Percentiles rank a stretch among this genome's conserved stretches.
Evolutionary conservation across 108 stramenopile genomes (phyloP).

Genomic region (Chaetoceros tenuissimus): DNA sequence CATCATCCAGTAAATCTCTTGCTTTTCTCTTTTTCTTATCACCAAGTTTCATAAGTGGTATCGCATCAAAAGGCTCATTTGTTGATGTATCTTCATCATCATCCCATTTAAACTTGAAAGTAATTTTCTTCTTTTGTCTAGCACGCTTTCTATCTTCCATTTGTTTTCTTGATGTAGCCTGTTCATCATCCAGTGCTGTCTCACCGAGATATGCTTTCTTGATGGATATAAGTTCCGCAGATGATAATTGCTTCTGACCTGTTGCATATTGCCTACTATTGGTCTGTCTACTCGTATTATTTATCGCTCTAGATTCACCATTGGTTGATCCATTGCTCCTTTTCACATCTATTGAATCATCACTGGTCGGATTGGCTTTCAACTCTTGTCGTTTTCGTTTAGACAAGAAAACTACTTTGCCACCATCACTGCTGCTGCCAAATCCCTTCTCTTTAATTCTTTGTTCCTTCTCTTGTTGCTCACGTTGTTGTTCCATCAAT

Average conservation of each 20-base stretch:
- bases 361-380: conserved; percentile 6
- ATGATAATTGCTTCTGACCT: conserved; percentile 7
- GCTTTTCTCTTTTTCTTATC: conserved; percentile 22
- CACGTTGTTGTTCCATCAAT: conserved; percentile 8
- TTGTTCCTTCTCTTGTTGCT: conserved; percentile 8
- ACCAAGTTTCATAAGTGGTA: conserved; percentile 1
- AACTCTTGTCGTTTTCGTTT: conserved; percentile 46
- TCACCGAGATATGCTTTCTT: conserved; percentile 62
- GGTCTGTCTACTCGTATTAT: conserved; percentile 6
- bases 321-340: background rate
- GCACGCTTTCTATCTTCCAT: conserved; percentile 12
- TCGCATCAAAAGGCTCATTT: background rate
- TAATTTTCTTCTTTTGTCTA: conserved; percentile 45
- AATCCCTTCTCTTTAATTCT: conserved; percentile 6
- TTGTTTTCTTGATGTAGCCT: conserved; percentile 6
- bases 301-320: conserved; percentile 1
- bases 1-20: conserved; percentile 2
- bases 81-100: conserved; percentile 79
- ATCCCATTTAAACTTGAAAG: conserved; percentile 96
- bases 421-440: conserved; percentile 6
- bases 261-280: conserved; percentile 2
- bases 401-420: conserved; percentile 37
- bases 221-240: conserved; percentile 34
- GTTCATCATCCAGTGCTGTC: conserved; percentile 15
- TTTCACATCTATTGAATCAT: background rate